Conservation (phyloP, 306 rosid species). For the Phaseolus lunatus region DNA sequence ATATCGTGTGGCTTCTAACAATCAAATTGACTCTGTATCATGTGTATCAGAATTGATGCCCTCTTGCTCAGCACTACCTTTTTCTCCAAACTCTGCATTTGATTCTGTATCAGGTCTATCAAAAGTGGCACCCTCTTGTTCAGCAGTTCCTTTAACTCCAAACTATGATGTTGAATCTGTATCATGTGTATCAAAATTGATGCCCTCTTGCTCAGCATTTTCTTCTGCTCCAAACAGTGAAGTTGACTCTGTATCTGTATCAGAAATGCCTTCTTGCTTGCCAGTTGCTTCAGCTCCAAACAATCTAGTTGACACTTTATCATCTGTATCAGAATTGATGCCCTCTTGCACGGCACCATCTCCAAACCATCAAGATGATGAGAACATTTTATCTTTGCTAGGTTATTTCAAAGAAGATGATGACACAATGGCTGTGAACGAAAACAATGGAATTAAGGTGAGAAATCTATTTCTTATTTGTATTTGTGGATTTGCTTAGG, state of each 20-base stretch:
- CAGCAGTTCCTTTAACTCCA: conserved; percentile 38
- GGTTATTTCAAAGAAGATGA: conserved; percentile 43
- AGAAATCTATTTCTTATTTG: conserved; percentile 6
- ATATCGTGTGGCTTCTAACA: background rate
- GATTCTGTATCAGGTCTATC: conserved; percentile 43
- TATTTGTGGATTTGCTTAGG: background rate
- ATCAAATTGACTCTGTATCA: background rate
- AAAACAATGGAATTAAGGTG: conserved; percentile 55
- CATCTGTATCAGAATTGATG: conserved; percentile 47
- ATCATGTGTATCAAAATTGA: conserved; percentile 49
- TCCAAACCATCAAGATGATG: conserved; percentile 41
- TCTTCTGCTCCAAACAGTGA: conserved; percentile 41
- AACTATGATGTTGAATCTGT: conserved; percentile 29
- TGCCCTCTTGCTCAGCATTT: conserved; percentile 35
- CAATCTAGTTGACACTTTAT: conserved; percentile 13
- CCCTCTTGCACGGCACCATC: conserved; percentile 29
- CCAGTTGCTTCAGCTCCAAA: conserved; percentile 35
- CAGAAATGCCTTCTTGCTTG: conserved; percentile 46
- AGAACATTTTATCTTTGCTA: conserved; percentile 40
- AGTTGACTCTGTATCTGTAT: conserved; percentile 28
- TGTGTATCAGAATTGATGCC: conserved; percentile 50
- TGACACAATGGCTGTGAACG: background rate
- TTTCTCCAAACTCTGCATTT: conserved; percentile 40
- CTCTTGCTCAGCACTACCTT: conserved; percentile 31
- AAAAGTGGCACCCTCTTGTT: conserved; percentile 39